Conservation (phyloP, 441 rosid genomes). For the Melastoma candidum region DNA sequence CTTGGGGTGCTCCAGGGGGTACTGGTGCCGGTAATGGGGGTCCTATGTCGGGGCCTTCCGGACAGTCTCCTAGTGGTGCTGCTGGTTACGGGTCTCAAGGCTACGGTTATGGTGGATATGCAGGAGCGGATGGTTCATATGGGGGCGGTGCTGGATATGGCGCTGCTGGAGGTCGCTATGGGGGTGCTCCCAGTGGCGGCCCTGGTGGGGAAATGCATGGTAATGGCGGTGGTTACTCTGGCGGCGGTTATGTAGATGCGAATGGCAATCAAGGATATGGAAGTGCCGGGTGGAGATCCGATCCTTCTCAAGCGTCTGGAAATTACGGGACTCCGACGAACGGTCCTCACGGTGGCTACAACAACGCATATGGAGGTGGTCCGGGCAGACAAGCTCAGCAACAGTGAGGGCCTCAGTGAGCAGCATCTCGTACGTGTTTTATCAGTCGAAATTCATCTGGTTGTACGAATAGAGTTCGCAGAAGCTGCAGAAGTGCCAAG, state of each 20-base stretch:
- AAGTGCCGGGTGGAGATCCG: conserved; percentile 60
- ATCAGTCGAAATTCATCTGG: too few species aligned
- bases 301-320: conserved; percentile 62
- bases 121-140: conserved; percentile 60
- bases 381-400: conserved; percentile 66
- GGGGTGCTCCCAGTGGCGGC: conserved; percentile 41
- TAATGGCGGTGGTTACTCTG: conserved; percentile 54
- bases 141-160: conserved; percentile 63
- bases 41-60: conserved; percentile 46
- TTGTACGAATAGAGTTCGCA: too few species aligned
- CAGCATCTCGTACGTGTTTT: too few species aligned
- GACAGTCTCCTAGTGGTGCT: conserved; percentile 64
- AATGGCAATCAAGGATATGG: conserved; percentile 59
- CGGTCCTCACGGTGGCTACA: conserved; percentile 63
- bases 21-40: conserved; percentile 45
- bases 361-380: conserved; percentile 60
- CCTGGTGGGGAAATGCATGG: conserved; percentile 46
- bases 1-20: conserved; percentile 37
- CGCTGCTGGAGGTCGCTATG: conserved; percentile 64
- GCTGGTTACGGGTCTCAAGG: conserved; percentile 72
- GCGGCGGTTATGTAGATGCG: conserved; percentile 49
- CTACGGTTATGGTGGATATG: conserved; percentile 70
- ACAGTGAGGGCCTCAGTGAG: conserved; percentile 28
- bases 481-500: too few species aligned
- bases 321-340: conserved; percentile 50